Conservation (phyloP, 2,329 filamentous ascomycete genomes). For the Aspergillus brunneoviolaceus region DNA sequence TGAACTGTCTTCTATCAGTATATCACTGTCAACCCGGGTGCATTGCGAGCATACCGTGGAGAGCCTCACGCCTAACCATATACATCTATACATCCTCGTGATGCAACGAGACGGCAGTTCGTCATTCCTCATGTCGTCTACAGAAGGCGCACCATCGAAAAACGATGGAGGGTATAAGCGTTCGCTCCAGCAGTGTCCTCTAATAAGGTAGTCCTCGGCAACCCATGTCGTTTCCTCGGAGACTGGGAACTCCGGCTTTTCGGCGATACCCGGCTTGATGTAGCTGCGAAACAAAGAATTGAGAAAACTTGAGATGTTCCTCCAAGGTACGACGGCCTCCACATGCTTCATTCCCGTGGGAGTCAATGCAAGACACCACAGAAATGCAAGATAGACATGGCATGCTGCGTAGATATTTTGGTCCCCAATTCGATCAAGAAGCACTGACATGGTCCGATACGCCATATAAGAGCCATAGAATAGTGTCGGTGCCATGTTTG, state of each 20-base stretch:
- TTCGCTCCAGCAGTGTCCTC: conserved; percentile 56
- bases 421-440: conserved; percentile 50
- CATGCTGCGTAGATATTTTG: conserved; percentile 55
- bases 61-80: conserved; percentile 50
- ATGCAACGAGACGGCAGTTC: conserved; percentile 51
- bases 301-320: conserved; percentile 50
- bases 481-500: conserved; percentile 27
- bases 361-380: conserved; percentile 45
- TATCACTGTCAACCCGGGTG: not conserved
- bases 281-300: conserved; percentile 52
- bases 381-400: conserved; percentile 56
- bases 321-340: conserved; percentile 52
- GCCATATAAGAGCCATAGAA: conserved; percentile 43
- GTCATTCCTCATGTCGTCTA: conserved; percentile 56
- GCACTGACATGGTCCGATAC: conserved; percentile 44
- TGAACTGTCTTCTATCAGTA: conserved; percentile 28
- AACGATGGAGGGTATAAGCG: conserved; percentile 51
- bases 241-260: conserved; percentile 43
- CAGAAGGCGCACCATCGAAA: conserved; percentile 50
- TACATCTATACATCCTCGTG: conserved; percentile 52
- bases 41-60: conserved; percentile 40
- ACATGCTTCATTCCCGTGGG: conserved; percentile 41
- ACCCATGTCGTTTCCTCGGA: conserved; percentile 49
- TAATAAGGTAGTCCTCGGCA: conserved; percentile 59
- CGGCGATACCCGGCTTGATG: conserved; percentile 36